A percentile compares a stretch with the other conserved stretches of the same genome.
Conservation (phyloP, 2,329 filamentous ascomycete genomes). For the Juglanconis juglandina region DNA sequence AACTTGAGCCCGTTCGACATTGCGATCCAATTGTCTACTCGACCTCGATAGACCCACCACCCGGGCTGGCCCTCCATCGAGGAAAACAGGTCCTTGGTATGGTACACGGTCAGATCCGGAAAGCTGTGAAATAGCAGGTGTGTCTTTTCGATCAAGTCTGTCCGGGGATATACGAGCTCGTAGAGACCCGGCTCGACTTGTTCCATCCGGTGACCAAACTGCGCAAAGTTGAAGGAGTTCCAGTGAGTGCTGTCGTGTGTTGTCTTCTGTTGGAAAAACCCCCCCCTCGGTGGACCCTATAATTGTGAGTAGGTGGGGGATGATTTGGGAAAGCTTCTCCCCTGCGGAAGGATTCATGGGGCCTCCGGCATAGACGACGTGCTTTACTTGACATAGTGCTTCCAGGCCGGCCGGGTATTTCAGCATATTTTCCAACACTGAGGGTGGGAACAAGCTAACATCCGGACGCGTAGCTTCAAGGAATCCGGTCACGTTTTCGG, state of each 20-base stretch:
- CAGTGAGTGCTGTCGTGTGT: conserved; percentile 21
- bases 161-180: conserved; percentile 28
- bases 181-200: conserved; percentile 27
- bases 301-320: conserved; percentile 17
- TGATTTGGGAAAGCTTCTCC: conserved; percentile 14
- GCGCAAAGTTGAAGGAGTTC: conserved; percentile 26
- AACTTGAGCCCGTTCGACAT: conserved; percentile 31
- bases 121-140: conserved; percentile 27
- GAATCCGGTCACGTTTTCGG: conserved; percentile 18
- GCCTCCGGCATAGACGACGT: conserved; percentile 19
- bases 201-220: conserved; percentile 30
- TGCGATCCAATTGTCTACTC: conserved; percentile 32
- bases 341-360: conserved; percentile 21
- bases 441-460: conserved; percentile 13
- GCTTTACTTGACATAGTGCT: conserved; percentile 11
- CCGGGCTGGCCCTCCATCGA: conserved; percentile 24
- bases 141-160: conserved; percentile 21
- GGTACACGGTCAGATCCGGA: conserved; percentile 27
- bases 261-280: conserved; percentile 8
- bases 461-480: conserved; percentile 15
- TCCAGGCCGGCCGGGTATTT: conserved; percentile 18
- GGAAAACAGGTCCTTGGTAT: conserved; percentile 33
- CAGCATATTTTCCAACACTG: conserved; percentile 19
- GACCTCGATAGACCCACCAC: conserved; percentile 23
- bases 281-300: conserved; percentile 22